Conservation (phyloP, 495 filamentous ascomycete species). For the Penicillium malachiteum region DNA sequence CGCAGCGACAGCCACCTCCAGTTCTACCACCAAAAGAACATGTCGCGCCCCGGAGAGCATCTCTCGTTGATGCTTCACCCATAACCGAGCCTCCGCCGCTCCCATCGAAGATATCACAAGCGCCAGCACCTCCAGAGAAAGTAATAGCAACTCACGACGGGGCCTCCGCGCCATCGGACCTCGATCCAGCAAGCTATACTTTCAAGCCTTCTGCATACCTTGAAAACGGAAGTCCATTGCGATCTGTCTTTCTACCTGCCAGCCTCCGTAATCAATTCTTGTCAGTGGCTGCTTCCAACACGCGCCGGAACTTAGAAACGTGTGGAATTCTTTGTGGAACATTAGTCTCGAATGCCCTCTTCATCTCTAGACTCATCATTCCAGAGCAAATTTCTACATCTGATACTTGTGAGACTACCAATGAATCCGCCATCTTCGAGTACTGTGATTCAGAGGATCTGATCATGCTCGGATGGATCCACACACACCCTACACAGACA, state of each 20-base stretch:
- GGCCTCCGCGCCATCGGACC: conserved; percentile 26
- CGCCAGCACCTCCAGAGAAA: conserved; percentile 32
- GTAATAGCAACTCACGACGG: conserved; percentile 33
- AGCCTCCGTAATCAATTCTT: conserved; percentile 73
- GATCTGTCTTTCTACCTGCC: conserved; percentile 82
- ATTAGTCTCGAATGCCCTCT: conserved; percentile 86
- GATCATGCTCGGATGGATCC: conserved; percentile 94
- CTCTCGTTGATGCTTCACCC: conserved; percentile 18
- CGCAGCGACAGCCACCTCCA: conserved; percentile 40
- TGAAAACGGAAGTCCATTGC: conserved; percentile 81
- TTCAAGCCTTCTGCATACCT: conserved; percentile 86
- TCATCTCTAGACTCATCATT: conserved; percentile 83
- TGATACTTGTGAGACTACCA: conserved; percentile 91
- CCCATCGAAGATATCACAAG: conserved; percentile 31
- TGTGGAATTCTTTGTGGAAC: conserved; percentile 93
- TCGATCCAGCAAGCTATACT: conserved; percentile 58
- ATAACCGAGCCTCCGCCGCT: conserved; percentile 16
- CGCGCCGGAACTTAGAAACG: conserved; percentile 79
- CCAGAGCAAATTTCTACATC: conserved; percentile 86
- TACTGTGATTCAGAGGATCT: conserved; percentile 84
- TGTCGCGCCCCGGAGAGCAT: conserved; percentile 17
- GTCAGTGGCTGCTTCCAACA: conserved; percentile 69
- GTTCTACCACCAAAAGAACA: conserved; percentile 51
- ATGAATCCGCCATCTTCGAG: conserved; percentile 78
- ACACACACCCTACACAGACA: conserved; percentile 93